phyloP scores from a whole-genome alignment of 148 eudicot genomes.

The Amaranthus hypochondriacus region DNA sequence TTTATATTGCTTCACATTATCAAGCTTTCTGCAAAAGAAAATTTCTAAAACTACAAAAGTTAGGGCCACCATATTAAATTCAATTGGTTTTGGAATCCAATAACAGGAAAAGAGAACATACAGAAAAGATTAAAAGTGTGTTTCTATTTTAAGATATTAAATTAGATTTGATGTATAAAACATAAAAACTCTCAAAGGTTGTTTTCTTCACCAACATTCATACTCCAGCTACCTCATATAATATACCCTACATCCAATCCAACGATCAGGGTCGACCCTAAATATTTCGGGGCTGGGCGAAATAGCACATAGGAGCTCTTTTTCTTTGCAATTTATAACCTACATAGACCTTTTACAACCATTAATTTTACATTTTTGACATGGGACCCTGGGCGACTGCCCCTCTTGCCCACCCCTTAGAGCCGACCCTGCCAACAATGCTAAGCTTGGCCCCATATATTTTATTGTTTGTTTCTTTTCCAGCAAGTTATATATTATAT shows the following conservation, averaged over 20 bases:
- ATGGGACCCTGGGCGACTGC: too few species aligned
- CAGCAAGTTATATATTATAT: too few species aligned
- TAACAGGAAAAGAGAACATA: constrained; percentile 27
- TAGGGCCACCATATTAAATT: constrained; percentile 27
- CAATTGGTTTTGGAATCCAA: constrained; percentile 29
- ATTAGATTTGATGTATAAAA: not conserved
- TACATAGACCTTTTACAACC: too few species aligned
- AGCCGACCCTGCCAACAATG: not conserved
- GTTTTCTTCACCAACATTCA: constrained; percentile 26
- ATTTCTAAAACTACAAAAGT: constrained; percentile 22
- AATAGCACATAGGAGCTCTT: too few species aligned
- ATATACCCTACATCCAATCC: constrained; percentile 10
- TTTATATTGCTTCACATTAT: constrained; percentile 21
- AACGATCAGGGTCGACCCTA: too few species aligned
- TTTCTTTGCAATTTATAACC: too few species aligned
- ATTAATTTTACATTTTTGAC: too few species aligned
- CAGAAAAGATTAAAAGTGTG: constrained; percentile 33
- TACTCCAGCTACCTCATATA: constrained; percentile 26
- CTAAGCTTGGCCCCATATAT: too few species aligned
- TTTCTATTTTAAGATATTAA: constrained; percentile 6
- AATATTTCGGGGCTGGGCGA: too few species aligned
- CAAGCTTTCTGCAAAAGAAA: constrained; percentile 28
- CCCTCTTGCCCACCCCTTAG: too few species aligned
- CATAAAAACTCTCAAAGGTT: constrained; percentile 10
- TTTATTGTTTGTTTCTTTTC: too few species aligned